A percentile compares a stretch with the other conserved stretches of the same genome.
phyloP scores from a whole-genome alignment of 2,329 filamentous ascomycete genomes.

The Tolypocladium ophioglossoides region DNA sequence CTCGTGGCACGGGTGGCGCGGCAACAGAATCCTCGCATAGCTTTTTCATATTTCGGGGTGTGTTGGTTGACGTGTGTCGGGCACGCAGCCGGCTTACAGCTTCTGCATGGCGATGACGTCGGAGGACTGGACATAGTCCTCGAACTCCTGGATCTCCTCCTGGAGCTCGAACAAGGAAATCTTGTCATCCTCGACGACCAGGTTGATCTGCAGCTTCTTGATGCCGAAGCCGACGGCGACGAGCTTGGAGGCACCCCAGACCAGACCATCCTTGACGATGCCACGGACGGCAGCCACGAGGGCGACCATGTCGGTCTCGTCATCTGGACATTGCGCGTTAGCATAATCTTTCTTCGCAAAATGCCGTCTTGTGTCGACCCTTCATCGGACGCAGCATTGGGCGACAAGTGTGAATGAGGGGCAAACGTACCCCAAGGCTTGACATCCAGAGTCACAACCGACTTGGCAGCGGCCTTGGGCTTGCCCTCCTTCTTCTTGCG shows the following conservation, averaged over 20 bases:
- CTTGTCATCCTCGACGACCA: slow-evolving; percentile 97
- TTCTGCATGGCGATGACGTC: slow-evolving; percentile 90
- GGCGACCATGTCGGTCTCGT: slow-evolving; percentile 83
- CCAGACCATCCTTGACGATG: slow-evolving; percentile 87
- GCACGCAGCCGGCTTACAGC: slow-evolving; percentile 46
- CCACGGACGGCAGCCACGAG: slow-evolving; percentile 71
- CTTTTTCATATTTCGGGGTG: background rate
- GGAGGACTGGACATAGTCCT: slow-evolving; percentile 93
- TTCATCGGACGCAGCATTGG: background rate
- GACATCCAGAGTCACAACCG: slow-evolving; percentile 86
- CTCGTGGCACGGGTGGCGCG: background rate
- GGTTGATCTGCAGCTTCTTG: slow-evolving; percentile 98
- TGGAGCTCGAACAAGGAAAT: slow-evolving; percentile 79
- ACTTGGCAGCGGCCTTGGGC: slow-evolving; percentile 89
- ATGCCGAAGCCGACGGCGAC: slow-evolving; percentile 93
- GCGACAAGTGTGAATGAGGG: slow-evolving; percentile 2
- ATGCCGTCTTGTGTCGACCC: background rate
- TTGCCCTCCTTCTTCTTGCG: slow-evolving; percentile 94
- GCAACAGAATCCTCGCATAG: background rate
- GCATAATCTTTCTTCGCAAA: background rate
- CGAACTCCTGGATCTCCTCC: slow-evolving; percentile 69
- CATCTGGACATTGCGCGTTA: slow-evolving; percentile 42
- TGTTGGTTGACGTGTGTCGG: background rate
- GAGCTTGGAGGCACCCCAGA: slow-evolving; percentile 89
- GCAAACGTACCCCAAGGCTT: slow-evolving; percentile 89